Conservation (phyloP, 148 eudicot species). For the Talinum fruticosum region DNA sequence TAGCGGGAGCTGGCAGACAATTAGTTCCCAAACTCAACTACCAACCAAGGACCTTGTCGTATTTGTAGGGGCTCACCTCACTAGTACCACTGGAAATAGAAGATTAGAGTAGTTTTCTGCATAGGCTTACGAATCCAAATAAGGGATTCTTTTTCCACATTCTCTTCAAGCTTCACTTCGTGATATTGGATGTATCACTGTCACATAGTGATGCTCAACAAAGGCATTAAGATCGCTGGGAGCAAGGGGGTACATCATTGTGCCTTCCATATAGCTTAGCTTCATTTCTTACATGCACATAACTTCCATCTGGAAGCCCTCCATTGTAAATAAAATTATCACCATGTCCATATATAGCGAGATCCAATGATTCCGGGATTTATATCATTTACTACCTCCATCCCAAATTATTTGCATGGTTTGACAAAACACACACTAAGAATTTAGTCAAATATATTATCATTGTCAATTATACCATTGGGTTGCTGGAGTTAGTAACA, state of each 20-base stretch:
- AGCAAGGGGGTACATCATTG: neutral
- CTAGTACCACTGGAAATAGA: no score
- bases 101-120: no score
- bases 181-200: neutral
- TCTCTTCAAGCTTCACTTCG: neutral
- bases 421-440: no score
- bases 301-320: neutral
- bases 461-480: no score
- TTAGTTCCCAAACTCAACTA: neutral
- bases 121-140: no score
- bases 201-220: neutral
- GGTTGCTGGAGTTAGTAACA: no score
- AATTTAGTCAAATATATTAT: no score
- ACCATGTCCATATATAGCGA: neutral
- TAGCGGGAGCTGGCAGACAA: neutral
- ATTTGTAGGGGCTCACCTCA: no score
- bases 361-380: neutral
- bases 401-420: no score
- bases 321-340: neutral
- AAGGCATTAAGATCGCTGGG: neutral
- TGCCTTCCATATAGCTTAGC: neutral
- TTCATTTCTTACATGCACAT: neutral
- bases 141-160: no score
- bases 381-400: no score
- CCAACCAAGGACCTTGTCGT: neutral